Conservation (phyloP, 208 protist genomes). For the Naegleria lovaniensis region DNA sequence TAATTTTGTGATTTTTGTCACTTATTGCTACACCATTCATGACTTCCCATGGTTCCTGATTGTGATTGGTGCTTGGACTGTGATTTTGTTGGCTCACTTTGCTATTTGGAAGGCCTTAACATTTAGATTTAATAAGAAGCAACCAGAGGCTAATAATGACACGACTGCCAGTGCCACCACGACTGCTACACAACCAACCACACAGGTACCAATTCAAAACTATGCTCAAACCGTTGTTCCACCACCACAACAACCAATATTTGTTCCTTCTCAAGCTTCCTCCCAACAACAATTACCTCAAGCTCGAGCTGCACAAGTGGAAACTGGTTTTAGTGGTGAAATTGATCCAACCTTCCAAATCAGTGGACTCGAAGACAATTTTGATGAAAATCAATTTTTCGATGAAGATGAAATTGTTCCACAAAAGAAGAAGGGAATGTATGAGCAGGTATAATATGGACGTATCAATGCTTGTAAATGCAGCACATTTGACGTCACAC, state of each 20-base stretch:
- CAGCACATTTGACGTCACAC: no score
- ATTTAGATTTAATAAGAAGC: background rate
- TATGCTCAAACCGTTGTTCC: background rate
- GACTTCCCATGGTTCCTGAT: background rate
- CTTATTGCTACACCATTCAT: background rate
- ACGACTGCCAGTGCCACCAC: no score
- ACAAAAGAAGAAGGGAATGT: background rate
- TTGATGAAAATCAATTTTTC: background rate
- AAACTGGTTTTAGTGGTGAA: background rate
- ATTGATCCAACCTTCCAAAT: background rate
- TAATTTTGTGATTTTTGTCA: background rate
- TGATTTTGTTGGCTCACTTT: background rate
- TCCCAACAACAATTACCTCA: background rate
- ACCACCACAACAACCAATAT: background rate
- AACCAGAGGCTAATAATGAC: background rate
- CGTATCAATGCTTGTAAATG: no score
- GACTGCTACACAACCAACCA: no score
- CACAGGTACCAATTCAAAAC: background rate
- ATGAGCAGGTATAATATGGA: background rate
- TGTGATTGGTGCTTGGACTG: background rate
- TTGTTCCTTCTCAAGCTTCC: background rate
- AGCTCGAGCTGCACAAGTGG: background rate
- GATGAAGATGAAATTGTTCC: background rate
- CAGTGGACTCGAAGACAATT: background rate
- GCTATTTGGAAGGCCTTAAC: background rate